Base-by-base conservation (phyloP, 1,284 basidiomycete genomes). In the Sporisorium iseilematis-ciliati region DNA sequence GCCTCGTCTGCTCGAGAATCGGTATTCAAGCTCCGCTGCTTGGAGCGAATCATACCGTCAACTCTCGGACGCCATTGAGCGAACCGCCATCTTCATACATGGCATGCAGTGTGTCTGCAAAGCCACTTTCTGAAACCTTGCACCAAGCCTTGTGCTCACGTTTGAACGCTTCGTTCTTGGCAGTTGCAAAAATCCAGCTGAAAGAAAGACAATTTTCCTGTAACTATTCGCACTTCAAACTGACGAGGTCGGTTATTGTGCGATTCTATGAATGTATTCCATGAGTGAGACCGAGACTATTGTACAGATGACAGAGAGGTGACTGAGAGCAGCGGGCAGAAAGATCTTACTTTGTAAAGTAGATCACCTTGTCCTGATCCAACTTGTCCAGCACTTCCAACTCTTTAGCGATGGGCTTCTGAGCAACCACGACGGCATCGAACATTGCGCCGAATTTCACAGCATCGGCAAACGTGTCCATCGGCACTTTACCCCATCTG, bases 351-450 rank as follows among this genome's bases (percentile, higher is more conserved):
- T 68, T 68, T 20, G 65, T 62, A 16, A 62, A 68, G 55, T 62
- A 68, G 18, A 68, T 21, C 14, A 68, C 55, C n/a, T 62, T 68
- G 0, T 40, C 25, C 5, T 12, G 3, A 8, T 42, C 29, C 18
- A 71, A 59, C 43, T 58, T 46, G 46, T 65, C 52, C 21, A 71
- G 50, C 14, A 58, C 46, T 1, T 42, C 58, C 21, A 53, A 21
- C 23, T 71, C 68, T 43, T 23, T 40, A 11, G 62, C 54, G 35
- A 65, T 53, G 4, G 68, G 68, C 58, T 58, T 65, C 12, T 71
- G 63, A 0, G 63, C 68, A 0, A 71, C 68, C 2, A 71, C 68
- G 4, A 71, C 63, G 0, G 55, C 68, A 20, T 71, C 63, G 10
- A 71, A 65, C 3, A 50, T 16, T 14, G 14, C 5, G 33, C 61